Base-by-base conservation (phyloP, 2,329 filamentous ascomycete species). In the Cladosporium cucumerinum region DNA sequence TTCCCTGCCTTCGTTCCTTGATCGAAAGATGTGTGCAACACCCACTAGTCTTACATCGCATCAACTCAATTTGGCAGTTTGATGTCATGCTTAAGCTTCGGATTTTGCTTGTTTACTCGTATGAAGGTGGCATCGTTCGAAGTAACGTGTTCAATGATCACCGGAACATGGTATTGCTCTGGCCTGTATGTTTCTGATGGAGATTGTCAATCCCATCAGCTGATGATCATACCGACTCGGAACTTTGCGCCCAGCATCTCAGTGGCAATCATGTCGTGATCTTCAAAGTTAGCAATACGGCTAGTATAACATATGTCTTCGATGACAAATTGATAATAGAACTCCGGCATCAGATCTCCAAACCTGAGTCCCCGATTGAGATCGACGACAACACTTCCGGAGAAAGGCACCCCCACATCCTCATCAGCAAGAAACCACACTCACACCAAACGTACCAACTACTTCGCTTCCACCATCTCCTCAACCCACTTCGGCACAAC, bases 401-500 rank as follows among this genome's bases (percentile, higher is more conserved):
- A 21, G n/a, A 46, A 5, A 11, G 3, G n/a, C 14, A 46, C n/a
- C 8, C n/a, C 8, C 39, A 46, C 39, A 43, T 6, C 18, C 18
- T 43, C 18, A 14, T 6, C 2, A 43, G 10, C 36, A 43, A 43
- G 36, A 43, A 39, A 43, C 18, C 36, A 43, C 36, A 43, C 21
- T 18, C 10, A 43, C 18, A 43, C 18, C 36, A 26, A 51, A 6
- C n/a, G 8, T 3, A 23, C 18, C 26, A 16, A 3, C 28, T 57
- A 34, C 32, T 57, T 39, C 23, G 11, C 60, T 36, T 61, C 63
- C 21, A 70, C 67, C 52, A 63, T 51, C 36, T 70, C 66, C 26
- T 64, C 55, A 39, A 74, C 64, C 73, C 73, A 75, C 5, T 30
- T 60, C 23, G 73, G 73, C 21, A 74, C 55, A 11, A 63, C 32